Evolutionary conservation across 805 yeast species (phyloP), one percentile per base, ranked within the genome.

Genomic region (Metschnikowia lunata): DNA sequence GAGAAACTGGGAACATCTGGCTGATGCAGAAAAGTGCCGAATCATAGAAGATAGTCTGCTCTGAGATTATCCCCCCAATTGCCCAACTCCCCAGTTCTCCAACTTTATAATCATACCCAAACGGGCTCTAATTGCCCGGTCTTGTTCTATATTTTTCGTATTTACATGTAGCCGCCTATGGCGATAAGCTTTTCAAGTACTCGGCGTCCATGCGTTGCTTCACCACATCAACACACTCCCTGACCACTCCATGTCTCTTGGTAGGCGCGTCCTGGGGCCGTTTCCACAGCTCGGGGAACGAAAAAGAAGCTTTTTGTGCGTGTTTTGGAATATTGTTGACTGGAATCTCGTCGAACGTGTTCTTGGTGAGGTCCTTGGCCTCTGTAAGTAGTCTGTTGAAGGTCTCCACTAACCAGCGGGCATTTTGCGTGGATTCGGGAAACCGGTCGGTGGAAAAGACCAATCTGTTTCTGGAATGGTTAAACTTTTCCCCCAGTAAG

Each of bases 371-470:
- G 40, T 79, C 84, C 57, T 80, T 85, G 7, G 96, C 71, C 55
- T 82, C 90, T 26, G 61, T 60, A 27, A 90, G 57, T 39, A 93
- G 69, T 44, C 73, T 74, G 52, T 77, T 76, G 51, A 89, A 70
- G 26, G 80, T 72, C 43, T 80, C 85, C 14, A 83, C 81, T 50
- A 88, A 67, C 61, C 74, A 81, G 51, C 85, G 77, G 39, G 91
- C 85, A 65, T 93, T 93, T 65, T 91, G 97, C 1, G 95, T 78
- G 34, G 96, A 83, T 56, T 88, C 87, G 7, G 79, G 72, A 62
- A 75, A 87, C 55, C 75, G 75, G 40, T 77, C 82, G 30, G 79
- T 66, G n/a, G 87, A 72, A 64, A 89, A 77, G 52, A 76, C 78
- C 57, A 91, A 74, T 13, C 64, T 61, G 57, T 85, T 83, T 1